Base-by-base conservation (phyloP, 202 grass and related monocot genomes). In the Dendrocalamus latiflorus region DNA sequence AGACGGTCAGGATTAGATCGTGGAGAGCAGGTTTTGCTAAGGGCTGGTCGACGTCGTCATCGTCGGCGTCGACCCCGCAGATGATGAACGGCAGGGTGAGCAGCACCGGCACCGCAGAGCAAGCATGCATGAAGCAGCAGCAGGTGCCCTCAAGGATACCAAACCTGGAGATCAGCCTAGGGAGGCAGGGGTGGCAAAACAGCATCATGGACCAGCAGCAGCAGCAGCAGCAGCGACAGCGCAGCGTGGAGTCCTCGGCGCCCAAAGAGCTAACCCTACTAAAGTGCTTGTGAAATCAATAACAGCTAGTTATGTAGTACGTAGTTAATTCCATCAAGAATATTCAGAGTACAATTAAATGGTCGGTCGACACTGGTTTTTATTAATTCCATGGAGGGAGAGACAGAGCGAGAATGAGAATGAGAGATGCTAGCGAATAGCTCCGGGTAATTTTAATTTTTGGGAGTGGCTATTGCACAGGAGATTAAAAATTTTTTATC, bases 101-200 rank as follows among this genome's bases (percentile, higher is more conserved):
- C 42, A 62, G 67, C 57, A 68, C 59, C 47, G 50, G 67, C 57
- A 8, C 22, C 50, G 20, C 60, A 21, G 84, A 70, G 26, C 74
- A 75, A 64, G 75, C 63, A 25, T 59, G 51, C 79, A 75, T 16
- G 51, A 76, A 44, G 43, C 67, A 37, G 65, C 73, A 72, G 77
- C 73, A 60, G 72, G 34, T 42, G 72, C 55, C n/a, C n/a, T 83
- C 84, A 57, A 84, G 43, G 80, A 34, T 42, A 18, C 88, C 88
- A 66, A 84, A 57, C 84, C 80, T 90, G 63, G 88, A 90, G 88
- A 87, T 90, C 28, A 87, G 88, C 84, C 70, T 90, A 11, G 88
- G 88, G 75, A 80, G 84, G 65, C 88, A 84, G 28, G 88, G 75
- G 4, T 90, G 88, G 84, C 84, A 90, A 25, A 81, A 82, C 7